phyloP scores from a whole-genome alignment of 163 green algal genomes.

The Chlamydomonas reinhardtii region DNA sequence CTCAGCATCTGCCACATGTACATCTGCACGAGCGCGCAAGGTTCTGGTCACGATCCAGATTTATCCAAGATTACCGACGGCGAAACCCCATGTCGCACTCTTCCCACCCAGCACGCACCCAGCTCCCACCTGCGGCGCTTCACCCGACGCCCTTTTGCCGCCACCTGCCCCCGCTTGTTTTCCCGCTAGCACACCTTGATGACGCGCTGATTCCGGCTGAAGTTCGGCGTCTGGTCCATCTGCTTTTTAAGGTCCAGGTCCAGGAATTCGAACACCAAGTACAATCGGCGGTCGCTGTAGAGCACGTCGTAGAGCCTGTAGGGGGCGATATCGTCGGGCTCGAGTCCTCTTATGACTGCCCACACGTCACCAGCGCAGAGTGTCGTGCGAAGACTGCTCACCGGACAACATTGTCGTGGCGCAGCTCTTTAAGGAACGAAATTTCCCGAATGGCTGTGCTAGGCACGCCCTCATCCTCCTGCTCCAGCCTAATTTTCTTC shows the following conservation, averaged over 20 bases:
- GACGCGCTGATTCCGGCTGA: constrained; percentile 69
- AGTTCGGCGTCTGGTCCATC: constrained; percentile 86
- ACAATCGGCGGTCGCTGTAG: constrained; percentile 86
- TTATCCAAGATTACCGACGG: too few species aligned
- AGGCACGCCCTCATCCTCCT: constrained; percentile 90
- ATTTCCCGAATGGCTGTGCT: constrained; percentile 76
- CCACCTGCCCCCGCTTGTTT: too few species aligned
- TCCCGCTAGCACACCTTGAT: constrained; percentile 75
- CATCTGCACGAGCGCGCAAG: constrained; percentile 67
- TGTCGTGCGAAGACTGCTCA: constrained; percentile 1
- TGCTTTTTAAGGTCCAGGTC: constrained; percentile 98
- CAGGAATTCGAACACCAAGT: constrained; percentile 98
- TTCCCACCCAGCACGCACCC: too few species aligned
- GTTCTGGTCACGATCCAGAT: too few species aligned
- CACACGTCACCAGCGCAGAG: too few species aligned
- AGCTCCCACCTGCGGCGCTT: not conserved
- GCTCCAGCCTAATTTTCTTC: constrained; percentile 98
- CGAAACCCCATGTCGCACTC: too few species aligned
- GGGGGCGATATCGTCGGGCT: not conserved
- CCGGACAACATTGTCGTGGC: constrained; percentile 74
- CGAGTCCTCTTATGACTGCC: too few species aligned
- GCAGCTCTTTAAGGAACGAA: constrained; percentile 75
- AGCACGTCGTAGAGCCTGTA: constrained; percentile 89
- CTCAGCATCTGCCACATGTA: constrained; percentile 96
- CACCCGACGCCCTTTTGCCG: too few species aligned